Base-by-base conservation (phyloP, 441 rosid species). In the Adansonia gregorii region DNA sequence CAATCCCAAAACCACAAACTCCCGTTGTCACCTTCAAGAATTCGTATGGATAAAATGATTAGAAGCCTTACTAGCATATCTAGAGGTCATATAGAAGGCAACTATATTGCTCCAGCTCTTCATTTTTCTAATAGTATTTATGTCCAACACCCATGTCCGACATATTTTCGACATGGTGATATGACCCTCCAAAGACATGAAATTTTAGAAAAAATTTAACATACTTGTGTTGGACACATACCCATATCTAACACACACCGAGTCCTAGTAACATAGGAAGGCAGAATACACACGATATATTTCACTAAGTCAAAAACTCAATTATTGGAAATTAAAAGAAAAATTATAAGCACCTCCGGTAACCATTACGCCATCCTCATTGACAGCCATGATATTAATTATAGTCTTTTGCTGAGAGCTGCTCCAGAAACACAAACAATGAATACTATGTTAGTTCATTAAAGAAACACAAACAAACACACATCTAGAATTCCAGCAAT, bases 1-100 rank as follows among this genome's bases (percentile, higher is more conserved):
- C 98, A 96, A 80, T 96, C 99, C 98, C 98, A 94, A 85, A 93
- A 96, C 98, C 98, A 94, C 79, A 94, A 20, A 78, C 99, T 96
- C 71, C 98, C 98, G 63, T 96, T 96, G 83, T 96, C 99, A 81
- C 99, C 99, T 95, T 64, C 72, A 43, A 81, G 67, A 2, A 81
- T 20, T 35, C 20, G 24, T 1, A 54, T 31, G 27, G 1, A 8
- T 0, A 0, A 66, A 48, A 72, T 1, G 31, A 74, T 78, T 19
- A 67, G 45, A 66, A 27, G 49, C 12, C 35, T 7, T 41, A 61
- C 27, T 24, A 0, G 27, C 27, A 24, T 24, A 24, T 24, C 27
- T 24, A 24, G 27, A 24, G 27, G 27, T 24, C 27, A 24, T 24
- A 24, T 24, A 24, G 27, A 24, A 24, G 27, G 27, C 27, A 24